Percentiles rank a stretch among this genome's conserved stretches.
phyloP scores from a whole-genome alignment of 2,329 filamentous ascomycete species.

The Pseudocercospora pini-densiflorae region DNA sequence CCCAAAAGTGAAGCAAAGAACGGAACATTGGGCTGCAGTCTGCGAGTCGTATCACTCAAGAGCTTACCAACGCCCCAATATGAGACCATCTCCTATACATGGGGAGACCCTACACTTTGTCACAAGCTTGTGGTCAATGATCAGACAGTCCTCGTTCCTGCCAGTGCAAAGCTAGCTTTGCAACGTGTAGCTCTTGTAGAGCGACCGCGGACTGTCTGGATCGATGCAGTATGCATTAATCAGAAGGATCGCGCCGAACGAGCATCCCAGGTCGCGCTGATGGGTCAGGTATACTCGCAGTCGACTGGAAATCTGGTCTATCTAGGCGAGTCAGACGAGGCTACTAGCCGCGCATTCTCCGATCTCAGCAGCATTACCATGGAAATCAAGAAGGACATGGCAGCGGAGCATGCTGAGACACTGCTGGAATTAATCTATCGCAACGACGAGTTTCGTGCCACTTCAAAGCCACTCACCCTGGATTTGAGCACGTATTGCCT shows the following conservation, averaged over 20 bases:
- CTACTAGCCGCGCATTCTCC: not conserved
- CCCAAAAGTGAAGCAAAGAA: not conserved
- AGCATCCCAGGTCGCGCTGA: not conserved
- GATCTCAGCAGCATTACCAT: not conserved
- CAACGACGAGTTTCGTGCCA: not conserved
- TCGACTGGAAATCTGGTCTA: not conserved
- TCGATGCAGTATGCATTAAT: slow-evolving; percentile 2
- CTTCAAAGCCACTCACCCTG: not conserved
- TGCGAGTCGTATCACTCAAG: not conserved
- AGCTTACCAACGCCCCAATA: not conserved
- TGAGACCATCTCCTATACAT: not conserved
- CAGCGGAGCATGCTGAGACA: not conserved
- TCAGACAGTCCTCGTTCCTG: not conserved
- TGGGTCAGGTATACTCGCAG: not conserved
- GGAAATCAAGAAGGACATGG: not conserved
- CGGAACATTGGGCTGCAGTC: not conserved
- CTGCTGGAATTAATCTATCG: not conserved
- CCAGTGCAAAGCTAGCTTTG: not conserved
- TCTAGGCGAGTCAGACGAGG: not conserved
- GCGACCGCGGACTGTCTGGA: not conserved
- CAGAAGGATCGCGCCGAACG: not conserved
- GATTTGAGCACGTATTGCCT: not conserved
- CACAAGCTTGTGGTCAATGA: not conserved
- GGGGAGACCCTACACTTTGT: not conserved
- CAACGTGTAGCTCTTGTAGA: not conserved